Conservation (phyloP, 352 stramenopile species). For the Phytopythium boreale region DNA sequence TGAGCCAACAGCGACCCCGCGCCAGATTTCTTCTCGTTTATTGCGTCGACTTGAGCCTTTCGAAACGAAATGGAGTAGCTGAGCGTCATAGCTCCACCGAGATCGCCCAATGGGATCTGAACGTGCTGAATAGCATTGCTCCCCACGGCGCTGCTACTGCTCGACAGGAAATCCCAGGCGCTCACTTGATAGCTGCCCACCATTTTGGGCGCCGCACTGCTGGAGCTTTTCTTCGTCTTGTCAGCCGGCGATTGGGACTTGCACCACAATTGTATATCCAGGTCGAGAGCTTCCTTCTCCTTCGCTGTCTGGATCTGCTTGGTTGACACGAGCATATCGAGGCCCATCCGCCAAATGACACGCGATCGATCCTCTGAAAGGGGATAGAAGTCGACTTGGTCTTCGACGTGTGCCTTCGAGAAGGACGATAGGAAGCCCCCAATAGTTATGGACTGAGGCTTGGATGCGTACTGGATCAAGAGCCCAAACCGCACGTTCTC, state of each 20-base stretch:
- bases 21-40: not conserved
- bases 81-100: slow-evolving; percentile 20
- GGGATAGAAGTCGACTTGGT: slow-evolving; percentile 2
- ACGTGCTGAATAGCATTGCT: not conserved
- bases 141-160: not conserved
- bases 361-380: slow-evolving; percentile 1
- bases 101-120: slow-evolving; percentile 17
- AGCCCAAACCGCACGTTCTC: not conserved
- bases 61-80: slow-evolving; percentile 24
- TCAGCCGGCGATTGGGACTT: not conserved
- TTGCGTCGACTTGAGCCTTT: not conserved
- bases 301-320: slow-evolving; percentile 18
- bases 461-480: not conserved
- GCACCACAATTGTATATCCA: slow-evolving; percentile 24
- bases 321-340: slow-evolving; percentile 15
- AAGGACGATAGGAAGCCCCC: not conserved
- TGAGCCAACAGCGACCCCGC: not conserved
- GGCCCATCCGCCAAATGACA: slow-evolving; percentile 21
- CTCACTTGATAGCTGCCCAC: slow-evolving; percentile 35
- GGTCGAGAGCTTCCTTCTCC: slow-evolving; percentile 31
- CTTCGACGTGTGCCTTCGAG: not conserved
- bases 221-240: slow-evolving; percentile 9
- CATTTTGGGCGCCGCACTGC: slow-evolving; percentile 5
- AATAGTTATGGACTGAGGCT: not conserved
- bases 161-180: slow-evolving; percentile 13